Percentiles rank a stretch among this genome's conserved stretches.
phyloP scores from a whole-genome alignment of 2,329 filamentous ascomycete species.

The Pseudogymnoascus sp. region DNA sequence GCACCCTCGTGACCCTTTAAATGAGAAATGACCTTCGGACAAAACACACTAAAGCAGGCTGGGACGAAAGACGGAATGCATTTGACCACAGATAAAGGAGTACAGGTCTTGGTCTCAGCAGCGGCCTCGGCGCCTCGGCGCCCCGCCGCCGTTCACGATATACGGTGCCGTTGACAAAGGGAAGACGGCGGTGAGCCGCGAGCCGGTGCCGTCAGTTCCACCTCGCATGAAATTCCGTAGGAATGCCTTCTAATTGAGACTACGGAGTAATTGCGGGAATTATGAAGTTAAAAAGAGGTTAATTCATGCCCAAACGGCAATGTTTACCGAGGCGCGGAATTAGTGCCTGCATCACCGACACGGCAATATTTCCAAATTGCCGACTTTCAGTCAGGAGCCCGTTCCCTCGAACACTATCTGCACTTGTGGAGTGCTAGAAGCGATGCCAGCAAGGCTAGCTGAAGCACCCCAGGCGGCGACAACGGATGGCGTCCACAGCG shows the following conservation, averaged over 20 bases:
- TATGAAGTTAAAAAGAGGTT: not conserved
- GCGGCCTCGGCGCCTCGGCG: not conserved
- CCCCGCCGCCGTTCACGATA: not conserved
- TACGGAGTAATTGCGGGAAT: not conserved
- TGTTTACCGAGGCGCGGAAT: conserved; percentile 3
- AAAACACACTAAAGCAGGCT: not conserved
- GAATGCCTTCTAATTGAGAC: not conserved
- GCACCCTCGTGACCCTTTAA: no score
- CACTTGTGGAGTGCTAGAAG: not conserved
- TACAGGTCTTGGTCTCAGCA: not conserved
- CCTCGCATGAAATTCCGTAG: not conserved
- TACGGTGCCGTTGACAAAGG: not conserved
- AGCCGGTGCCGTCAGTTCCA: not conserved
- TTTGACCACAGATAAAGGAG: not conserved
- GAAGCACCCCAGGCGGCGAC: not conserved
- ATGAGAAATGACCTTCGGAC: no score
- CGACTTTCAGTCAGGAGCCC: not conserved
- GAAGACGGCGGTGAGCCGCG: not conserved
- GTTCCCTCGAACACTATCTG: not conserved
- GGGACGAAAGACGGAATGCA: not conserved
- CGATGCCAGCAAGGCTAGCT: not conserved
- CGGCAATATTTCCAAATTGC: not conserved
- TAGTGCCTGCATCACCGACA: not conserved
- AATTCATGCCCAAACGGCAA: not conserved
- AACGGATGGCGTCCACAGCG: not conserved